Evolutionary conservation across 2,329 filamentous ascomycete genomes (phyloP).

Genomic region (Dothistroma pini): DNA sequence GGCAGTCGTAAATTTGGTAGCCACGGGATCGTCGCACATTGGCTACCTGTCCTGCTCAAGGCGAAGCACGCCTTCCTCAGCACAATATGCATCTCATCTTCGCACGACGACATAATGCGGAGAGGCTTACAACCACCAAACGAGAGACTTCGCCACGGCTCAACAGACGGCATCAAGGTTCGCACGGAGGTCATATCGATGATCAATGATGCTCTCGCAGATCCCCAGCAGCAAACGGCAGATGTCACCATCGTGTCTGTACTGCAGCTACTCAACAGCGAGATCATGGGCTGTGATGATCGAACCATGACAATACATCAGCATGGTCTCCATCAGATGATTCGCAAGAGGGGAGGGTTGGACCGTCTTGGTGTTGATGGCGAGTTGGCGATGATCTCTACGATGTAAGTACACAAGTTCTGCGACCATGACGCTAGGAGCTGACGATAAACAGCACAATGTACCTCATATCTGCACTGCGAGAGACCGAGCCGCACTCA

Average conservation of each 20-base stretch:
- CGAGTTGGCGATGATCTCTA: conserved; percentile 26
- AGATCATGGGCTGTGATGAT: conserved; percentile 32
- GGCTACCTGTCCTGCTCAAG: conserved; percentile 29
- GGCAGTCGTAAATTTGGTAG: conserved; percentile 30
- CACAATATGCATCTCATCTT: conserved; percentile 33
- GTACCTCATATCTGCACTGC: conserved; percentile 23
- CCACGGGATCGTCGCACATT: conserved; percentile 25
- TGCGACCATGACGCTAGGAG: background rate
- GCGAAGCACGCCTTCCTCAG: conserved; percentile 30
- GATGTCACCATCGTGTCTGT: conserved; percentile 34
- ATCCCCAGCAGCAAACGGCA: conserved; percentile 24
- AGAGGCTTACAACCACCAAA: conserved; percentile 19
- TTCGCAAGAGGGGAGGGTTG: conserved; percentile 30
- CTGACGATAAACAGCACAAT: conserved; percentile 17
- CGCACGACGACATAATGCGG: conserved; percentile 35
- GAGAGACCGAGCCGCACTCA: conserved; percentile 21
- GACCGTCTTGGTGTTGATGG: conserved; percentile 27
- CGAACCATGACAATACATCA: conserved; percentile 27
- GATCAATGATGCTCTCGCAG: conserved; percentile 29
- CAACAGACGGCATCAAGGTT: conserved; percentile 23
- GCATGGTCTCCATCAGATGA: conserved; percentile 30
- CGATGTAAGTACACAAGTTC: conserved; percentile 16
- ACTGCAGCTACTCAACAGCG: conserved; percentile 31
- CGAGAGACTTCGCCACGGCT: conserved; percentile 17
- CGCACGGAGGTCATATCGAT: conserved; percentile 25